A percentile compares a stretch with the other conserved stretches of the same genome.
Evolutionary conservation across 1,284 basidiomycete species (phyloP).

Genomic region (Ceratobasidium sp.): DNA sequence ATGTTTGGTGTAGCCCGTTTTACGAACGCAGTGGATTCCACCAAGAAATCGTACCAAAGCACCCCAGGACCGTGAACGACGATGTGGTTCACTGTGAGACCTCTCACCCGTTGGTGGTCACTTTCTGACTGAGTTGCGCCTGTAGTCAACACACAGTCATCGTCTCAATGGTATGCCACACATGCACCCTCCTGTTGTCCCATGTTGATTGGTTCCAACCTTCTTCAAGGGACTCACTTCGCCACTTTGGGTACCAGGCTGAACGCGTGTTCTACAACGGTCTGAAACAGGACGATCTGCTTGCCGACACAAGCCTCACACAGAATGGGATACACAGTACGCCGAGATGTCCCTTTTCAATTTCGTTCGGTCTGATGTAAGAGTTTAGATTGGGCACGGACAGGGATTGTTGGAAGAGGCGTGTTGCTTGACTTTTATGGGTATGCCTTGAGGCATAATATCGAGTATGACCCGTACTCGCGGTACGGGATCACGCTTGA

Average conservation of each 20-base stretch:
- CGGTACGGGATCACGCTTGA: slow-evolving; percentile 50
- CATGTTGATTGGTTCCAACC: neutral
- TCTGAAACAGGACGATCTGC: slow-evolving; percentile 44
- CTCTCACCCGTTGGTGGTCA: neutral
- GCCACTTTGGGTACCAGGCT: slow-evolving; percentile 43
- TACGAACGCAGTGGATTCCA: slow-evolving; percentile 30
- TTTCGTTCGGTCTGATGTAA: slow-evolving; percentile 16
- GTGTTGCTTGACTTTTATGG: slow-evolving; percentile 55
- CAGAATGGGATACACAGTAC: slow-evolving; percentile 43
- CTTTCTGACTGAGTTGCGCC: slow-evolving; percentile 47
- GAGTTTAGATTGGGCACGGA: slow-evolving; percentile 50
- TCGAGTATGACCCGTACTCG: slow-evolving; percentile 47
- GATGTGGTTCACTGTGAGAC: slow-evolving; percentile 24
- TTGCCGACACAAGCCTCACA: slow-evolving; percentile 45
- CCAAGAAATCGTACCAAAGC: slow-evolving; percentile 21
- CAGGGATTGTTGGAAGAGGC: slow-evolving; percentile 54
- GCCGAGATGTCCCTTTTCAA: slow-evolving; percentile 1
- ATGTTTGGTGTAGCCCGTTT: slow-evolving; percentile 7
- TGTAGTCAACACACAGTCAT: slow-evolving; percentile 53
- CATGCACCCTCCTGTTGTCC: slow-evolving; percentile 47
- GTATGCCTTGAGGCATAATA: slow-evolving; percentile 36
- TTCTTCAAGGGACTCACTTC: slow-evolving; percentile 45
- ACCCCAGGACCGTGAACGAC: slow-evolving; percentile 30
- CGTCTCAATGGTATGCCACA: slow-evolving; percentile 54
- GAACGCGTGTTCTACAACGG: slow-evolving; percentile 48